Percentiles rank a stretch among this genome's conserved stretches.
These are phyloP conservation scores for Nakaseomyces bracarensis DNA, from an alignment of 1,139 yeast genomes.

Conservation along the genomic window DNA sequence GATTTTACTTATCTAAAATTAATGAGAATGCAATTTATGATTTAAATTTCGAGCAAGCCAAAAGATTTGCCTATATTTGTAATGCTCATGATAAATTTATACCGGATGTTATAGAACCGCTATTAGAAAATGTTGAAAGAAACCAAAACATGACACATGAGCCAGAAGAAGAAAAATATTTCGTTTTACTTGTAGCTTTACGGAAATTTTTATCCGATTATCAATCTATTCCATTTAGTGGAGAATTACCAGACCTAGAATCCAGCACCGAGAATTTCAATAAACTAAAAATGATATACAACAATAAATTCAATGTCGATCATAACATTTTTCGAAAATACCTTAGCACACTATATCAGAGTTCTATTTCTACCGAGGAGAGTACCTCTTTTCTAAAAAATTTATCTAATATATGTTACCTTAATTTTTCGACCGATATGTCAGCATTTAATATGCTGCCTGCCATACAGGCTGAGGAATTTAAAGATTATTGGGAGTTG, in stretches of 20 bases:
- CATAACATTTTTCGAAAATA: neutral
- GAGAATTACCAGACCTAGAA: slow-evolving; percentile 83
- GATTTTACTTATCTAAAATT: slow-evolving; percentile 29
- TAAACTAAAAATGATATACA: slow-evolving; percentile 49
- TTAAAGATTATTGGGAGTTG: neutral
- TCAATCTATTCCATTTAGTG: slow-evolving; percentile 38
- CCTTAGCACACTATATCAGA: neutral
- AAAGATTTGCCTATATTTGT: slow-evolving; percentile 36
- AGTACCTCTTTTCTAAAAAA: neutral
- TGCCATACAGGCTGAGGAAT: neutral
- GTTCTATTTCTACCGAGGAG: neutral
- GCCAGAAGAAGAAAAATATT: neutral
- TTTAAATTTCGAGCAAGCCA: slow-evolving; percentile 67
- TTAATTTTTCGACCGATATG: neutral
- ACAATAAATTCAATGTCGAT: slow-evolving; percentile 12
- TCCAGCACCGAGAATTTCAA: slow-evolving; percentile 62
- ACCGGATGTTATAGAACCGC: slow-evolving; percentile 35
- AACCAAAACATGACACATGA: slow-evolving; percentile 34
- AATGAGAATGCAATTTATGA: slow-evolving; percentile 35
- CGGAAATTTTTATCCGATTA: neutral
- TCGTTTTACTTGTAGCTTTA: neutral
- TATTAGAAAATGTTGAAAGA: slow-evolving; percentile 68
- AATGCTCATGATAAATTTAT: neutral
- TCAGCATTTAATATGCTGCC: neutral
- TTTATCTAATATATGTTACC: neutral